Conservation (phyloP, 495 filamentous ascomycete species). For the Daldinia bambusicola region DNA sequence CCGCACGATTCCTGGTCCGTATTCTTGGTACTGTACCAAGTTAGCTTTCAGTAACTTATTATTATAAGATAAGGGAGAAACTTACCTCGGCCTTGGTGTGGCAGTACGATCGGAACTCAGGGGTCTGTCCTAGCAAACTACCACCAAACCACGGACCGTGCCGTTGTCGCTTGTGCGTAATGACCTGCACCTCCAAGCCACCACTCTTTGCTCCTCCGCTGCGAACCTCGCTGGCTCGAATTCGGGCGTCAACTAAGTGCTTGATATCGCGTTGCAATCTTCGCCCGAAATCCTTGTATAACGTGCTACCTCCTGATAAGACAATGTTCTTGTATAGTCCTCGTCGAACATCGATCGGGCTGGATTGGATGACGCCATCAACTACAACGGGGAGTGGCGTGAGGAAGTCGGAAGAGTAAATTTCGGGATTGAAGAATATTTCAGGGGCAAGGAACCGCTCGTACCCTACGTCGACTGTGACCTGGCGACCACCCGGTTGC, state of each 20-base stretch:
- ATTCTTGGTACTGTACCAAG: conserved; percentile 79
- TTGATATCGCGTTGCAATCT: conserved; percentile 96
- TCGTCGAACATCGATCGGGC: conserved; percentile 95
- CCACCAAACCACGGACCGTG: conserved; percentile 99
- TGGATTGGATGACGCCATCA: conserved; percentile 95
- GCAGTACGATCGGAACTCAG: conserved; percentile 98
- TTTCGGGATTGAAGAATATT: conserved; percentile 99
- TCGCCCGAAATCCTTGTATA: conserved; percentile 97
- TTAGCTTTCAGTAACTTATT: conserved; percentile 29
- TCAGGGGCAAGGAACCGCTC: conserved; percentile 98
- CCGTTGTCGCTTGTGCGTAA: conserved; percentile 93
- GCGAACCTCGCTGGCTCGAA: conserved; percentile 75
- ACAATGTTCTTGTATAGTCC: conserved; percentile 99
- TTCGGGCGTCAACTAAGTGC: conserved; percentile 80
- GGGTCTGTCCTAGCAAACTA: conserved; percentile 93
- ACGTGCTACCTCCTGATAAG: conserved; percentile 91
- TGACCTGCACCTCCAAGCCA: conserved; percentile 94
- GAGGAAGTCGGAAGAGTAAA: conserved; percentile 97
- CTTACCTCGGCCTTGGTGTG: conserved; percentile 89
- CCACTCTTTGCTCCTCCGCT: conserved; percentile 93
- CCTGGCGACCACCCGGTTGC: conserved; percentile 84
- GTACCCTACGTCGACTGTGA: conserved; percentile 92
- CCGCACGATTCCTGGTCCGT: conserved; percentile 93
- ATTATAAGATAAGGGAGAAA: conserved; percentile 2
- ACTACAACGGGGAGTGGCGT: conserved; percentile 94